phyloP scores from a whole-genome alignment of 2,329 filamentous ascomycete species.

The Phialophora chinensis region DNA sequence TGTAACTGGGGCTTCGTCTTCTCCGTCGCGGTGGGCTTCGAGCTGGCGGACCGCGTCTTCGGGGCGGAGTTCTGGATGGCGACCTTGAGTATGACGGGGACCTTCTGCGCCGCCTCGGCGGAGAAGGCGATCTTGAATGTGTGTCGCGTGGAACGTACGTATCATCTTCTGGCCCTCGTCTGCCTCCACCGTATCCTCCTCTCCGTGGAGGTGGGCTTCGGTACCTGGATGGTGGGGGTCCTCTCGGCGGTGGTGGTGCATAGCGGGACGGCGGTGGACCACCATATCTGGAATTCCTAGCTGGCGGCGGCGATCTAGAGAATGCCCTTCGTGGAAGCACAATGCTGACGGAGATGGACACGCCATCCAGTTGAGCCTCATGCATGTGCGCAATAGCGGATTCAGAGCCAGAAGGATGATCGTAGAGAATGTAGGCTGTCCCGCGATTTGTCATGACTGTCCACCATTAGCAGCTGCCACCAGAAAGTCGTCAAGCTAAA shows the following conservation, averaged over 20 bases:
- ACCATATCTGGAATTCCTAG: conserved; percentile 63
- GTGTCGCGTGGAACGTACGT: conserved; percentile 66
- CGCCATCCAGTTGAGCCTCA: conserved; percentile 89
- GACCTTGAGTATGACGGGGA: conserved; percentile 47
- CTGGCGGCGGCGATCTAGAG: conserved; percentile 76
- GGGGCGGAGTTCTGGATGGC: conserved; percentile 51
- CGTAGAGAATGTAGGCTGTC: conserved; percentile 89
- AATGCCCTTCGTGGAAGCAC: conserved; percentile 84
- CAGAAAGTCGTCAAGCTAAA: neutral
- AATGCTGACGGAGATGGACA: conserved; percentile 83
- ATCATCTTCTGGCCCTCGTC: conserved; percentile 46
- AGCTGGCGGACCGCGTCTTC: conserved; percentile 45
- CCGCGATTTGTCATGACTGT: conserved; percentile 87
- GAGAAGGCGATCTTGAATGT: conserved; percentile 49
- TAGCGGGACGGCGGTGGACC: conserved; percentile 48
- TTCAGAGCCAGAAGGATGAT: conserved; percentile 78
- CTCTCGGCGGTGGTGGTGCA: conserved; percentile 41
- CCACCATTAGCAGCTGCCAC: conserved; percentile 21
- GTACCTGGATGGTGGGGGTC: conserved; percentile 41
- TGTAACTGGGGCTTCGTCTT: conserved; percentile 67
- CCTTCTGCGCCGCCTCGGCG: conserved; percentile 46
- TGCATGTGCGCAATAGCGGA: conserved; percentile 95
- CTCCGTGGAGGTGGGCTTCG: conserved; percentile 47
- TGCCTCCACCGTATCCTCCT: conserved; percentile 46
- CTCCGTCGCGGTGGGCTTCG: conserved; percentile 50